These are phyloP conservation scores for Botrytis medusae DNA, from an alignment of 2,329 filamentous ascomycete species.

Conservation along the genomic window DNA sequence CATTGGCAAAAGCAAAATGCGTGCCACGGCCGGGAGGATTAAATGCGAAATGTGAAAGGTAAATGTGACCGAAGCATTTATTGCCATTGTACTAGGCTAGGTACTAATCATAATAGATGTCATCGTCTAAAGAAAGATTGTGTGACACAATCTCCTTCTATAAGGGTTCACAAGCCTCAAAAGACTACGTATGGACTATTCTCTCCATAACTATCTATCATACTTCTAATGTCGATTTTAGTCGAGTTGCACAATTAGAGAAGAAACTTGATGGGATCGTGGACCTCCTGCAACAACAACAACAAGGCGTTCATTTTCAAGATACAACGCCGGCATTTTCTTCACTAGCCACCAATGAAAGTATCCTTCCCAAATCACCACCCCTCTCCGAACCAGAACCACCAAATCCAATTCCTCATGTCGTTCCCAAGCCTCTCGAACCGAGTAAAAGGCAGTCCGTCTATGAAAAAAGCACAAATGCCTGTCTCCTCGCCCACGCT, in stretches of 20 bases:
- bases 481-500: constrained; percentile 6
- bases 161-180: not conserved
- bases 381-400: not conserved
- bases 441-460: not conserved
- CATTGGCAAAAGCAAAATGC: constrained; percentile 20
- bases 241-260: constrained; percentile 17
- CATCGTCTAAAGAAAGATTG: constrained; percentile 20
- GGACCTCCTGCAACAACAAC: not conserved
- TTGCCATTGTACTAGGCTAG: not conserved
- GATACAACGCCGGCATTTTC: not conserved
- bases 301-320: not conserved
- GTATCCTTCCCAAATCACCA: not conserved
- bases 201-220: not conserved
- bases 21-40: constrained; percentile 1
- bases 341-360: not conserved
- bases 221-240: not conserved
- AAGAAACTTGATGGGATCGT: constrained; percentile 20
- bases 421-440: not conserved
- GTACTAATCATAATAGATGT: constrained; percentile 5
- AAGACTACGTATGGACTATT: constrained; percentile 16
- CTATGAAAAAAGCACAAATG: constrained; percentile 10
- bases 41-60: constrained; percentile 21
- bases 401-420: not conserved
- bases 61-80: not conserved
- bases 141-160: not conserved